Base-by-base conservation (phyloP, 1,139 yeast genomes). In the Protomyces inundatus region DNA sequence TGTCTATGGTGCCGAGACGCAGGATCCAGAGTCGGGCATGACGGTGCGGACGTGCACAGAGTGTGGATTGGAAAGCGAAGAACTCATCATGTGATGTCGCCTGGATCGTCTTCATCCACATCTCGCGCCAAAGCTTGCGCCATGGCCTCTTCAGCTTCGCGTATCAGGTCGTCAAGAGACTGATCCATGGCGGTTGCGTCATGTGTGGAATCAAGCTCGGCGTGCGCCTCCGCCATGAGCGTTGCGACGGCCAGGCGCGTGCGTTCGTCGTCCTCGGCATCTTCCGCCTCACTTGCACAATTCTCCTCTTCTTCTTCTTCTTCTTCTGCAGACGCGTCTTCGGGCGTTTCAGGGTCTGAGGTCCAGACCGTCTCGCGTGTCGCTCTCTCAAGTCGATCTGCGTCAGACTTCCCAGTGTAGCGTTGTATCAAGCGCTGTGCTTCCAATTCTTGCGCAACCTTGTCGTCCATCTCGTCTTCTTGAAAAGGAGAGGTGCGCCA, bases 11-110 rank as follows among this genome's bases (percentile, higher is more conserved):
- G 66, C 61, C 30, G 53, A 36, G 6, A 56, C 60, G 10, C 61
- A 58, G 48, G 59, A 55, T 23, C 54, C 60, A n/a, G 37, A 45
- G 30, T 51, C 63, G 3, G 66, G 66, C 30, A 52, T 59, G 45
- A 59, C 57, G 16, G 59, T 59, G 9, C 62, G 63, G 16, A 54
- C 60, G 10, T 64, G 66, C 16, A 42, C 56, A 9, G 32, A 46
- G 23, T 64, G 66, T 51, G 66, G 66, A 14, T 56, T 64, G 5
- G 64, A 64, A 32, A 54, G 55, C 32, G 66, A 64, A 45, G 64
- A 64, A 36, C 54, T 64, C 35, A 40, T 53, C 9, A 58, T 64
- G 62, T 63, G 34, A 54, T 4, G 7, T 23, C 3, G 23, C 23
- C 23, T 23, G 1, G 2, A 23, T 23, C 23, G 23, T 23, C 2